Evolutionary conservation across 2,329 filamentous ascomycete species (phyloP), one percentile per base, ranked within the genome.

Genomic region (Clathrospora elynae): DNA sequence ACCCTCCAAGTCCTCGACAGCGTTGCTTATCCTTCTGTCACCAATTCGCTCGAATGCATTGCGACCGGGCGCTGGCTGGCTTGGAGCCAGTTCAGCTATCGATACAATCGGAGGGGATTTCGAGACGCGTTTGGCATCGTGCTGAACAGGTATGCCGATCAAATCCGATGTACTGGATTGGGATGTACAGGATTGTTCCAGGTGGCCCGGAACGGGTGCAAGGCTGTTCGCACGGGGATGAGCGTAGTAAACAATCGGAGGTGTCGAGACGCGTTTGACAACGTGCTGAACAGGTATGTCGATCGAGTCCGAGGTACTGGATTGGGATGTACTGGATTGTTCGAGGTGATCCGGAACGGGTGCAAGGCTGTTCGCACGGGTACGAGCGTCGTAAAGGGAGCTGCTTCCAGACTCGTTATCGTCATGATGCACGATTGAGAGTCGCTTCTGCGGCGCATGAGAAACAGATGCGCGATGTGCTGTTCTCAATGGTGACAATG

Each of bases 1-100:
- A n/a, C 68, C 61, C 45, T 75, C 72, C 5, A 75, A 46, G 0
- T 64, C 68, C 18, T 66, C 66, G 5, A 75, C 68, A 7, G 72
- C 66, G 17, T 60, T 57, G 34, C 55, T 64, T 17, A 66, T 51
- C 10, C 35, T 56, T 24, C 51, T 43, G 10, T 53, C 43, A 12
- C 53, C 53, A 3, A 35, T 32, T 6, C 44, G 43, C 24, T 56
- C 54, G 16, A 66, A 62, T 11, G 57, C 42, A 39, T 38, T 52
- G 9, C 46, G 53, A 35, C 39, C 50, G 19, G 59, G 59, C 10
- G 35, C 42, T 31, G 60, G 57, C 18, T 60, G 46, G 13, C 42
- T 61, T 1, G 59, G 60, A 4, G 57, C 61, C 6, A 55, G 43
- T 8, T 62, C 53, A 2, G 49, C 50, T 7, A 48, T 52, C 12